phyloP scores from a whole-genome alignment of 306 rosid genomes.

The Canavalia gladiata region DNA sequence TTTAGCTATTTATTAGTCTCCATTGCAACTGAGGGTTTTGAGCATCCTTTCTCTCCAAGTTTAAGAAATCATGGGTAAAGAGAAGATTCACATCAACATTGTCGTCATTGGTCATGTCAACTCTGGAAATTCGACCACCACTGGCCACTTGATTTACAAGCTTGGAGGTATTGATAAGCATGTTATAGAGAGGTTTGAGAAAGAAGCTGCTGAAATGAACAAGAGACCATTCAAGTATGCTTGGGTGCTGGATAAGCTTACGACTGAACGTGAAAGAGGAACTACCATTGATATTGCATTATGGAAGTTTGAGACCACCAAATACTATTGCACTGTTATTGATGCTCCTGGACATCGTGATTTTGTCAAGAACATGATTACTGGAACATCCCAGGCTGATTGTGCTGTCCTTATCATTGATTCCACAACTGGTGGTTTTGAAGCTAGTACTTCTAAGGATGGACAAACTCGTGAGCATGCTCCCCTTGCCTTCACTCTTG shows the following conservation, averaged over 20 bases:
- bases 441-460: constrained; percentile 16
- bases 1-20: too few species aligned
- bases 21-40: too few species aligned
- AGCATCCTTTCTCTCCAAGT: too few species aligned
- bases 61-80: constrained; percentile 1
- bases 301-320: too few species aligned
- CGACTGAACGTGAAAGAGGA: constrained; percentile 31
- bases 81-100: constrained; percentile 13
- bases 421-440: constrained; percentile 22
- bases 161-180: too few species aligned
- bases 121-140: not conserved
- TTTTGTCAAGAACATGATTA: too few species aligned
- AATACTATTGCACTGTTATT: too few species aligned
- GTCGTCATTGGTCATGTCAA: constrained; percentile 23
- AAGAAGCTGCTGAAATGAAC: not conserved
- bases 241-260: constrained; percentile 24
- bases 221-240: constrained; percentile 31
- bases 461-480: constrained; percentile 22
- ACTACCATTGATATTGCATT: constrained; percentile 7
- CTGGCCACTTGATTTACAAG: too few species aligned
- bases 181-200: too few species aligned
- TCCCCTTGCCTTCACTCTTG: not conserved
- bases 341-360: too few species aligned
- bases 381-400: too few species aligned
- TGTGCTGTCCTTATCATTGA: not conserved